Percentiles rank a stretch among this genome's conserved stretches.
Conservation (phyloP, 148 eudicot species). For the Drosera capensis region DNA sequence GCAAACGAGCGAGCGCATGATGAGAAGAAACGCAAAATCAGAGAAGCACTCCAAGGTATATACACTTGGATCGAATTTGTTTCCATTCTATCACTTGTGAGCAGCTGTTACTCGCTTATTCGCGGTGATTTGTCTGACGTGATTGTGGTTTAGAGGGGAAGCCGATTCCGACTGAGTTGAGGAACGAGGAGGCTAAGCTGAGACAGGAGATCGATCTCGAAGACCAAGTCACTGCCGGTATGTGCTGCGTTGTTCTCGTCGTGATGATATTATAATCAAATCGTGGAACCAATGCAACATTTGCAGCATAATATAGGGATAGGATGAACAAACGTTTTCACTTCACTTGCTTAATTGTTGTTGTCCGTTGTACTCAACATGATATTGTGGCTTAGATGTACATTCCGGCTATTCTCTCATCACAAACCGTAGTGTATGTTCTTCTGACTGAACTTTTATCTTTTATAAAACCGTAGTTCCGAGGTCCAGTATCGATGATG, state of each 20-base stretch:
- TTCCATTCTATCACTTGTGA: neutral
- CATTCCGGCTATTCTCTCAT: no score
- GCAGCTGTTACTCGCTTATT: neutral
- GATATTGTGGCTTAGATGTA: no score
- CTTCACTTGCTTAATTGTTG: no score
- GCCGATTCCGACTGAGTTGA: constrained; percentile 91
- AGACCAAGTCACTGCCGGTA: constrained; percentile 75
- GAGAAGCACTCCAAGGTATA: constrained; percentile 67
- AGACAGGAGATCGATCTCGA: constrained; percentile 90
- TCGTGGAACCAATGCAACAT: neutral
- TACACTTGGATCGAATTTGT: neutral
- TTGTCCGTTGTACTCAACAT: no score
- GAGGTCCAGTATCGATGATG: constrained; percentile 76
- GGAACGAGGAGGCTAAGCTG: constrained; percentile 81
- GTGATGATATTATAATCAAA: no score
- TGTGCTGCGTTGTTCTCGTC: constrained; percentile 1
- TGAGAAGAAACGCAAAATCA: constrained; percentile 82
- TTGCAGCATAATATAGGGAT: no score
- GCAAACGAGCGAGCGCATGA: constrained; percentile 65
- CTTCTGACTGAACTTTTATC: no score
- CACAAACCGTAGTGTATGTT: no score
- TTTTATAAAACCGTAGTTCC: no score
- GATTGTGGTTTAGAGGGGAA: constrained; percentile 49
- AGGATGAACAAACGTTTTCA: no score
- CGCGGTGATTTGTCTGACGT: neutral